These are phyloP conservation scores for Candida anutae DNA, from an alignment of 1,139 yeast genomes.

Conservation along the genomic window DNA sequence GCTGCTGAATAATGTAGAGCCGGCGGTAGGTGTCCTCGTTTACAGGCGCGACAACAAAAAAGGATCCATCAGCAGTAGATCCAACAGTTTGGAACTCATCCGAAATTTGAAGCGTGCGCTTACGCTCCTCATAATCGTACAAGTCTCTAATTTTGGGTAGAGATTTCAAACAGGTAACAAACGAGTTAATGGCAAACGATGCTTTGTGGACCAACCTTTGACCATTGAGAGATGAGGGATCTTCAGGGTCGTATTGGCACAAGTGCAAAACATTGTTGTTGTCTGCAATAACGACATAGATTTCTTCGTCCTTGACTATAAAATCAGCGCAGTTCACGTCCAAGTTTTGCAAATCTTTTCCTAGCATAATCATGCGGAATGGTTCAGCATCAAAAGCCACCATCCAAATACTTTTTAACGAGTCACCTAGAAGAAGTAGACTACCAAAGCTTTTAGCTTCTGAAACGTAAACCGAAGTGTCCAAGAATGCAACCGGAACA, in stretches of 20 bases:
- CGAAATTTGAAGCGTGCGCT: conserved; percentile 8
- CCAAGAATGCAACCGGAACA: conserved; percentile 90
- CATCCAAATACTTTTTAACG: conserved; percentile 71
- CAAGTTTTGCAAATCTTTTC: conserved; percentile 61
- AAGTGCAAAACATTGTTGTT: conserved; percentile 62
- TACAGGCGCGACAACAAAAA: conserved; percentile 69
- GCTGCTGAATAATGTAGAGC: conserved; percentile 81
- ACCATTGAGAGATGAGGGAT: conserved; percentile 75
- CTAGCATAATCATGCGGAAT: conserved; percentile 71
- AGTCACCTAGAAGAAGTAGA: conserved; percentile 70
- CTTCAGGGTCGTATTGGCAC: conserved; percentile 88
- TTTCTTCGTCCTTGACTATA: conserved; percentile 60
- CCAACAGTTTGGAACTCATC: conserved; percentile 54
- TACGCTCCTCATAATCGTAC: conserved; percentile 12
- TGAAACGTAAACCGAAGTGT: conserved; percentile 69
- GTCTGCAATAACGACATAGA: conserved; percentile 66
- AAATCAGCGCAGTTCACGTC: conserved; percentile 68
- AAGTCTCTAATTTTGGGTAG: conserved; percentile 38
- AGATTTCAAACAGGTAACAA: conserved; percentile 51
- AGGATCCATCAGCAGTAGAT: conserved; percentile 71
- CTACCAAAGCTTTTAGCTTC: conserved; percentile 83
- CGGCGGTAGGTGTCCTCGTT: conserved; percentile 71
- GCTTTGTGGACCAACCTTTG: conserved; percentile 64
- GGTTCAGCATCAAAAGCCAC: conserved; percentile 96
- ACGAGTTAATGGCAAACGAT: conserved; percentile 61